Evolutionary conservation across 441 rosid species (phyloP).

Genomic region (Populus hybrid): DNA sequence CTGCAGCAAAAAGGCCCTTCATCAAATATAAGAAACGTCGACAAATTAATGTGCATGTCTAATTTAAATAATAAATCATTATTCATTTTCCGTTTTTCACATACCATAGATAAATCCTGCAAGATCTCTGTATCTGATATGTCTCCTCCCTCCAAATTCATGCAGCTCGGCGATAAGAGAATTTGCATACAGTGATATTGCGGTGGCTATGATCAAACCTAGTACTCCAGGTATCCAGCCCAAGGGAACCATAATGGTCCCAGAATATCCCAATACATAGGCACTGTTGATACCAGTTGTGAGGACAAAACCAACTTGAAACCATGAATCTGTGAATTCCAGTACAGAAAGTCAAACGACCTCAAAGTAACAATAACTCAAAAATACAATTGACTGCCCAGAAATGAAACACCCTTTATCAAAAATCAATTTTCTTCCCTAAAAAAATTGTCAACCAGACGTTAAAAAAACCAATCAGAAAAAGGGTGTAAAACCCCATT

Average conservation of each 20-base stretch:
- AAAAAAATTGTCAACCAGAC: not conserved
- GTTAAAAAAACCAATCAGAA: not conserved
- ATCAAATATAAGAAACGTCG: conserved; percentile 7
- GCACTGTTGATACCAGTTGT: conserved; percentile 92
- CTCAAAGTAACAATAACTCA: conserved; percentile 4
- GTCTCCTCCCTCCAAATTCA: conserved; percentile 86
- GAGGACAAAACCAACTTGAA: conserved; percentile 80
- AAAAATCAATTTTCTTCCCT: not conserved
- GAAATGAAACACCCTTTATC: not conserved
- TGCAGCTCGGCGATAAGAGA: conserved; percentile 82
- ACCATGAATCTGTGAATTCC: conserved; percentile 80
- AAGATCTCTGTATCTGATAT: conserved; percentile 90
- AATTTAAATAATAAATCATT: not conserved
- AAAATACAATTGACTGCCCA: not conserved
- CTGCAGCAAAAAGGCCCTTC: conserved; percentile 35
- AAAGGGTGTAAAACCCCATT: not conserved
- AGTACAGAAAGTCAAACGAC: conserved; percentile 11
- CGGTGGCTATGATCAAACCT: conserved; percentile 70
- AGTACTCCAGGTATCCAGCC: conserved; percentile 79
- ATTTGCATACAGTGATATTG: conserved; percentile 72
- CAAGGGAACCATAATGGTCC: conserved; percentile 83
- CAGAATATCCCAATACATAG: conserved; percentile 87
- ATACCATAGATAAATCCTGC: conserved; percentile 82
- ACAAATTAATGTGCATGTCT: conserved; percentile 6
- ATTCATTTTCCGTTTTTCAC: not conserved